phyloP scores from a whole-genome alignment of 1,284 basidiomycete genomes.

The Fomitopsis betulina region DNA sequence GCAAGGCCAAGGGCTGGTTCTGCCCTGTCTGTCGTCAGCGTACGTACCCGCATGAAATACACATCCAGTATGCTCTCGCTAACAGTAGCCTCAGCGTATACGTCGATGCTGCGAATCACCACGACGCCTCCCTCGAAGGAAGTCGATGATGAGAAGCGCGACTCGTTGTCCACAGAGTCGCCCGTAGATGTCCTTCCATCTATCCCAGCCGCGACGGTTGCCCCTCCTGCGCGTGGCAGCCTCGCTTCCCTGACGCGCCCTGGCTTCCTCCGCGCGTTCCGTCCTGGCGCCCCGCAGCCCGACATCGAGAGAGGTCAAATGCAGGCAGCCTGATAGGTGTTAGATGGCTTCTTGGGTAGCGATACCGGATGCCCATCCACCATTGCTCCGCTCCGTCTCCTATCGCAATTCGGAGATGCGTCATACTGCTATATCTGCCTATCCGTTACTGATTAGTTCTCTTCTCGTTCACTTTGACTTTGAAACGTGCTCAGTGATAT shows the following conservation, averaged over 20 bases:
- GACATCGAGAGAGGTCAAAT: slow-evolving; percentile 32
- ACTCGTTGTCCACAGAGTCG: slow-evolving; percentile 33
- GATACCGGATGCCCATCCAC: not conserved
- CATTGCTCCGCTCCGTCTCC: not conserved
- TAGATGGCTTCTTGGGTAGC: not conserved
- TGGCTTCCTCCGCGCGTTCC: slow-evolving; percentile 27
- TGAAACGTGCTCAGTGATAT: not conserved
- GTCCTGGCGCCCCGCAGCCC: slow-evolving; percentile 25
- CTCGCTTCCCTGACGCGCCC: slow-evolving; percentile 29
- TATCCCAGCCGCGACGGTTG: slow-evolving; percentile 19
- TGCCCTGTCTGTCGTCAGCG: slow-evolving; percentile 91
- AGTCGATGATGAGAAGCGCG: slow-evolving; percentile 29
- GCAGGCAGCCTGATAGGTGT: not conserved
- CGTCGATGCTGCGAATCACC: slow-evolving; percentile 80
- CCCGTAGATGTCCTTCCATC: slow-evolving; percentile 13
- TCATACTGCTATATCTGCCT: not conserved
- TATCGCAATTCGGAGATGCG: not conserved
- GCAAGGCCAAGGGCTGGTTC: slow-evolving; percentile 93
- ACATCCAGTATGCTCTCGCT: not conserved
- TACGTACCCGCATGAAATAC: slow-evolving; percentile 38
- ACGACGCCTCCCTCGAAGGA: slow-evolving; percentile 59
- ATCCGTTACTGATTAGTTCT: not conserved
- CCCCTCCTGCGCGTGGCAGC: slow-evolving; percentile 23
- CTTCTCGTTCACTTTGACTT: not conserved
- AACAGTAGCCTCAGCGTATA: slow-evolving; percentile 58